Base-by-base conservation (phyloP, 495 filamentous ascomycete species). In the Aspergillus wentii region DNA sequence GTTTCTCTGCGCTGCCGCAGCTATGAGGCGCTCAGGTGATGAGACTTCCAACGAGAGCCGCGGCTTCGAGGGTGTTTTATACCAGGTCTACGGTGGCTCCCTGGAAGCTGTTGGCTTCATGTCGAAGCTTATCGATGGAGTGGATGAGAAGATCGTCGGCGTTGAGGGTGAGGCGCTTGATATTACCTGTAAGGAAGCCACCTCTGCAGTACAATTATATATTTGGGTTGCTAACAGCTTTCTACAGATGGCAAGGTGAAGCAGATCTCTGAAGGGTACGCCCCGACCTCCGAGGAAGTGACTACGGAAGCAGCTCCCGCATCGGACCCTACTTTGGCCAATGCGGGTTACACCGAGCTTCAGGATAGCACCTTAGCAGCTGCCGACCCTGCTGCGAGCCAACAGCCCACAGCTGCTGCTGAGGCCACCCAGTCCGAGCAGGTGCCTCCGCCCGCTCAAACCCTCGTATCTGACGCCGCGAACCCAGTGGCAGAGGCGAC, bases 31-130 rank as follows among this genome's bases (percentile, higher is more conserved):
- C 40, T 66, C 66, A 21, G 78, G 71, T 33, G 79, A 86, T 41
- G 75, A 76, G 30, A 76, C 83, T 49, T 71, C 79, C 14, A 57
- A 68, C 3, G 87, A 95, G 62, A 86, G 77, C 51, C 78, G 78
- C 61, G 92, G 89, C 29, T 84, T 97, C 42, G 94, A 99, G 62
- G 88, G 86, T 35, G 82, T 92, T 18, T 72, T 99, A 28, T 79
- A 90, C 35, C 72, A 86, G 51, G 82, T 97, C 26, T 99, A 99
- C 60, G 82, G 79, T 15, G 94, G 94, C 20, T 84, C 88, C 46
- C 75, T 83, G 33, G 73, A 75, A 48, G 90, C 89, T 13, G 86
- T 99, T 11, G 68, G 74, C 23, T 77, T 86, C 9, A 91, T 94
- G 70, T 56, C 88, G 46, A 94, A 87, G 64, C 68, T 99, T 26